Evolutionary conservation across 1,284 basidiomycete species (phyloP).

Genomic region (Malassezia psittaci): DNA sequence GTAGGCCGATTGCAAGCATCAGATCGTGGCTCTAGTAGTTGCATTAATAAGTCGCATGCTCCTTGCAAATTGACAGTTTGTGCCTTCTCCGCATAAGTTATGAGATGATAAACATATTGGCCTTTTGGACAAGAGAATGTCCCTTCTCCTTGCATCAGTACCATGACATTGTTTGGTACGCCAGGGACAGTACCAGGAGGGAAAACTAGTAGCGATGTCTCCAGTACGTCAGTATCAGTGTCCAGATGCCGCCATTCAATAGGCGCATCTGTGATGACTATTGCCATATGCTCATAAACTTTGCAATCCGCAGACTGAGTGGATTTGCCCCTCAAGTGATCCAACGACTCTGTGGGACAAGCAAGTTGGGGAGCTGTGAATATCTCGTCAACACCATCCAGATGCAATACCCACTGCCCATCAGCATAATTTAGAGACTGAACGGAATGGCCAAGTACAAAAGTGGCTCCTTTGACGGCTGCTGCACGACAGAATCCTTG

Average conservation of each 20-base stretch:
- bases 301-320: neutral
- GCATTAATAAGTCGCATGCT: neutral
- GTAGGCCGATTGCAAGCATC: neutral
- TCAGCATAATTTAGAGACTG: conserved; percentile 17
- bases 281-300: conserved; percentile 6
- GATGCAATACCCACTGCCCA: conserved; percentile 37
- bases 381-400: conserved; percentile 56
- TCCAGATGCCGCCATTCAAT: conserved; percentile 17
- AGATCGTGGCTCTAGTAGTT: neutral
- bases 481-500: conserved; percentile 40
- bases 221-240: conserved; percentile 37
- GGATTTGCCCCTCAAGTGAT: neutral
- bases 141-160: conserved; percentile 62
- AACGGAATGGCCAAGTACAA: conserved; percentile 28
- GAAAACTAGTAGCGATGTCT: conserved; percentile 69
- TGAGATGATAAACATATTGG: conserved; percentile 30
- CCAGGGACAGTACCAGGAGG: conserved; percentile 55
- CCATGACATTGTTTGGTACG: conserved; percentile 54
- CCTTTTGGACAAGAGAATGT: conserved; percentile 73
- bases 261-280: conserved; percentile 22
- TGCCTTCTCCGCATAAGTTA: conserved; percentile 4
- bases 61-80: neutral
- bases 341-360: neutral
- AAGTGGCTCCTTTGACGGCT: conserved; percentile 36
- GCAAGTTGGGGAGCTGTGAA: conserved; percentile 49